Conservation (phyloP, 768 basidiomycete species). For the Hydnomerulius pinastri region DNA sequence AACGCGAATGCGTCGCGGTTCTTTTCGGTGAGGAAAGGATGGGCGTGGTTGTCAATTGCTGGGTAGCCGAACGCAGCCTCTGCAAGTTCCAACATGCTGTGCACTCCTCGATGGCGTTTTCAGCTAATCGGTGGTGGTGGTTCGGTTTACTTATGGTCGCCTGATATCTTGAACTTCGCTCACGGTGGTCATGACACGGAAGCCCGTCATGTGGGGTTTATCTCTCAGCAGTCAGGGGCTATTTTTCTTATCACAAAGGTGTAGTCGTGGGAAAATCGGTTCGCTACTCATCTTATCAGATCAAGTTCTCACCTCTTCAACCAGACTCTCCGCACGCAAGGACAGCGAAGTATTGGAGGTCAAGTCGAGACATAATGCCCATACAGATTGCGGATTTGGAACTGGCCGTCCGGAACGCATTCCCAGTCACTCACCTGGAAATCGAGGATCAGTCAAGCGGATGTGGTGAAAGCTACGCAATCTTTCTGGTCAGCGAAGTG, state of each 20-base stretch:
- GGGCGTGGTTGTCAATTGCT: slow-evolving; percentile 80
- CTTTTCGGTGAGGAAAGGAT: slow-evolving; percentile 58
- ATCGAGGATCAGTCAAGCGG: slow-evolving; percentile 79
- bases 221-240: background rate
- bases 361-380: slow-evolving; percentile 51
- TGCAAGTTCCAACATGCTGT: slow-evolving; percentile 20
- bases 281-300: slow-evolving; percentile 28
- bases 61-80: slow-evolving; percentile 38
- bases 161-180: too few relatives aligned
- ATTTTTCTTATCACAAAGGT: too few relatives aligned
- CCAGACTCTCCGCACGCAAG: slow-evolving; percentile 6
- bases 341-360: too few relatives aligned
- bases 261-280: background rate
- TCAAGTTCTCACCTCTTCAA: slow-evolving; percentile 4
- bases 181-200: too few relatives aligned
- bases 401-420: slow-evolving; percentile 58
- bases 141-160: too few relatives aligned
- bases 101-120: background rate
- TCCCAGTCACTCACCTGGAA: slow-evolving; percentile 67
- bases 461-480: slow-evolving; percentile 77
- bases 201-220: too few relatives aligned
- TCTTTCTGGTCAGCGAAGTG: slow-evolving; percentile 78
- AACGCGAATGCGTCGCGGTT: slow-evolving; percentile 51
- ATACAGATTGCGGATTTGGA: slow-evolving; percentile 59
- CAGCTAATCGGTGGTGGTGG: too few relatives aligned